phyloP scores from a whole-genome alignment of 768 basidiomycete species.

The Russula sp. region DNA sequence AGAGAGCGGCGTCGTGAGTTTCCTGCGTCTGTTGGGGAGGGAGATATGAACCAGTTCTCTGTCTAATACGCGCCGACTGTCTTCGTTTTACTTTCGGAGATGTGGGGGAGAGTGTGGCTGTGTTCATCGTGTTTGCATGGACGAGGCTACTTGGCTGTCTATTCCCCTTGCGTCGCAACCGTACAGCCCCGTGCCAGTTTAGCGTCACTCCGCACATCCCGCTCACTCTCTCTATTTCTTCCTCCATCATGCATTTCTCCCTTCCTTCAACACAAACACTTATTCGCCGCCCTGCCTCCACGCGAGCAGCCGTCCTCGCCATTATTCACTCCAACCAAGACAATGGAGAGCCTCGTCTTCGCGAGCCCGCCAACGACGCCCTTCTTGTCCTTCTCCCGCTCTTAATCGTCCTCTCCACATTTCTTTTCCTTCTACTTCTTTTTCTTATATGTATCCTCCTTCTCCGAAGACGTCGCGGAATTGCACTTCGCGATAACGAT shows the following conservation, averaged over 20 bases:
- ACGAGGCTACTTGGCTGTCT: background rate
- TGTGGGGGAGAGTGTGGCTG: slow-evolving; percentile 49
- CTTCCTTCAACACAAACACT: background rate
- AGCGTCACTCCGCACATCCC: background rate
- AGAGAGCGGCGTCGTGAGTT: slow-evolving; percentile 65
- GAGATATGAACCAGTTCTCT: slow-evolving; percentile 57
- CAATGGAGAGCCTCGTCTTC: slow-evolving; percentile 23
- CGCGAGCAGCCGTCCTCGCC: slow-evolving; percentile 2
- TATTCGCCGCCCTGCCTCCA: background rate
- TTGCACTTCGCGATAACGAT: slow-evolving; percentile 78
- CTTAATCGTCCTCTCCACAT: slow-evolving; percentile 88
- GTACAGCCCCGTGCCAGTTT: background rate
- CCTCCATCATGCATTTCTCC: slow-evolving; percentile 4
- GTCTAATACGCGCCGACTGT: slow-evolving; percentile 49
- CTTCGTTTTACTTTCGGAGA: slow-evolving; percentile 56
- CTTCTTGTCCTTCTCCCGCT: slow-evolving; percentile 89
- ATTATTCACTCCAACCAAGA: slow-evolving; percentile 10
- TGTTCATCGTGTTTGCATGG: slow-evolving; percentile 37
- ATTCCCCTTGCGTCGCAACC: too few species aligned
- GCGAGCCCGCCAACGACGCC: slow-evolving; percentile 50
- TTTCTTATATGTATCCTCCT: slow-evolving; percentile 89
- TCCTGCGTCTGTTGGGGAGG: slow-evolving; percentile 53
- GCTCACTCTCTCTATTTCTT: background rate
- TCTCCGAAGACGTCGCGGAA: slow-evolving; percentile 72
- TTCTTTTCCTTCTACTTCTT: slow-evolving; percentile 87